Evolutionary conservation across 805 yeast species (phyloP), one percentile per base, ranked within the genome.

Genomic region (Peterozyma xylosa): DNA sequence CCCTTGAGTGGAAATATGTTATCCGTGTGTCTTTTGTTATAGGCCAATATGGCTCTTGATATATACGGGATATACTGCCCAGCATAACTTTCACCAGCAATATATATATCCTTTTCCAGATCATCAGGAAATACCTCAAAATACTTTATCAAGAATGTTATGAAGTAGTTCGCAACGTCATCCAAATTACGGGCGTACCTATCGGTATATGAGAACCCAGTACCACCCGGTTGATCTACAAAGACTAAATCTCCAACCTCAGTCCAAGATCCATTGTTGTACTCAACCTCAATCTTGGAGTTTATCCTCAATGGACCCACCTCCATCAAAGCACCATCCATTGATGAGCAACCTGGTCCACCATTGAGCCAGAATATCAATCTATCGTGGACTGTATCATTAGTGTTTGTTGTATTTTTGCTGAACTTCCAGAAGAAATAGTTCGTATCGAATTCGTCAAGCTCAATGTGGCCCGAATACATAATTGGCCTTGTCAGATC

Each of bases 291-390:
- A 11, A 50, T 48, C 9, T 73, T 56, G 0, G 58, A 51, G 50
- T 67, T 64, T 15, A 88, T 73, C 43, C 96, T 70, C 37, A 88
- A 75, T 0, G 99, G 98, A 0, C 99, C 99, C 3, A 81, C 66
- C 60, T 93, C 99, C 78, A 90, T 77, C 50, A 93, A 59, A 0
- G 96, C 96, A 13, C 99, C 99, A 63, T 93, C 99, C 93, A 91
- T 80, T 0, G 97, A 89, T 2, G 96, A 89, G 60, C 99, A 93
- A 0, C 99, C 99, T 0, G 99, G 99, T 0, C 99, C 99, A 35
- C 99, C 99, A 60, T 93, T 93, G 17, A 93, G 71, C 98, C 99
- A 93, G 43, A 93, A 72, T 9, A 84, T 72, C 17, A 85, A 70
- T 49, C 42, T 42, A 16, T 41, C 18, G 29, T 21, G 27, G 7